These are phyloP conservation scores for Theobroma grandiflorum DNA, from an alignment of 441 rosid genomes.

Conservation along the genomic window DNA sequence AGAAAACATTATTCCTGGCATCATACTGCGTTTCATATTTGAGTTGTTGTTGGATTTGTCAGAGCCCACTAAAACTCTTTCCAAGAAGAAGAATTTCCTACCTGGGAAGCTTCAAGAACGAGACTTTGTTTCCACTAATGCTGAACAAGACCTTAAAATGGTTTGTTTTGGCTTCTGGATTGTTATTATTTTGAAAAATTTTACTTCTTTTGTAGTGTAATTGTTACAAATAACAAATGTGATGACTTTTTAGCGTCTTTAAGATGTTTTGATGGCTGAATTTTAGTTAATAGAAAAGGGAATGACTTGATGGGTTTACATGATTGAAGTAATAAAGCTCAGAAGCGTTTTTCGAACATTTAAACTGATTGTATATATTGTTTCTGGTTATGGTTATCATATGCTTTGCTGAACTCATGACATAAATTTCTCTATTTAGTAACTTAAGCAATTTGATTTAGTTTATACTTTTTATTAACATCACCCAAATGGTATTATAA, in stretches of 20 bases:
- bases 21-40: conserved; percentile 81
- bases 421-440: neutral
- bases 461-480: neutral
- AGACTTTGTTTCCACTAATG: conserved; percentile 41
- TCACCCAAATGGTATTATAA: neutral
- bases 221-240: neutral
- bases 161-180: conserved; percentile 38
- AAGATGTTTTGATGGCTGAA: neutral
- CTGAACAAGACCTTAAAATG: conserved; percentile 86
- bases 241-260: neutral
- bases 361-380: too few species aligned
- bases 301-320: too few species aligned
- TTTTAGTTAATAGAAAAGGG: too few species aligned
- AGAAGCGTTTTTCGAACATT: too few species aligned
- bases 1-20: conserved; percentile 83
- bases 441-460: neutral
- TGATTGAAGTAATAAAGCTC: too few species aligned
- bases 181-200: neutral
- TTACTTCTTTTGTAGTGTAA: neutral
- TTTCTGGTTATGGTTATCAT: too few species aligned
- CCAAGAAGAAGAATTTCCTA: conserved; percentile 65
- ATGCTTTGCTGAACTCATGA: neutral
- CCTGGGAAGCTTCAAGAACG: conserved; percentile 61
- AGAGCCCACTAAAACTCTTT: conserved; percentile 44
- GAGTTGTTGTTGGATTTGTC: conserved; percentile 80